Evolutionary conservation across 352 stramenopile genomes (phyloP).

Genomic region (Phytophthora fragariaefolia): DNA sequence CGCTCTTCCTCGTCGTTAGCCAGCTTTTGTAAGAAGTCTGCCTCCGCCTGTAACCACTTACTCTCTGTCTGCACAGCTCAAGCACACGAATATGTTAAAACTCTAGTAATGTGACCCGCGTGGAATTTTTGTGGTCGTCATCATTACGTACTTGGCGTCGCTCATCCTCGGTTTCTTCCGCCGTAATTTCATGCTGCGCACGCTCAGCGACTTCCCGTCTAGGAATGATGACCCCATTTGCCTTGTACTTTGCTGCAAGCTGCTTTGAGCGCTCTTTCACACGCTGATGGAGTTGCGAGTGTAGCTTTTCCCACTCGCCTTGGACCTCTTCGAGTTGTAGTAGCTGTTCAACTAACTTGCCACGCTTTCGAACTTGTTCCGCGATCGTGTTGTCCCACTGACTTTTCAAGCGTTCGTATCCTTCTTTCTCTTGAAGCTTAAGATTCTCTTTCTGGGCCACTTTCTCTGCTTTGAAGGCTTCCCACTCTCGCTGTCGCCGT

Average conservation of each 20-base stretch:
- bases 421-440: constrained; percentile 44
- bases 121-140: no score
- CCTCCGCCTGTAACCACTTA: constrained; percentile 62
- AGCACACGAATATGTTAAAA: not conserved
- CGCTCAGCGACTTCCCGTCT: constrained; percentile 56
- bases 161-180: constrained; percentile 59
- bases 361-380: constrained; percentile 32
- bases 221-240: constrained; percentile 46
- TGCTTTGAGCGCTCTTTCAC: constrained; percentile 48
- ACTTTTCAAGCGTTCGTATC: constrained; percentile 45
- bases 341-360: constrained; percentile 54
- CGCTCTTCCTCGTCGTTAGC: constrained; percentile 53
- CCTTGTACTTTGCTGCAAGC: constrained; percentile 55
- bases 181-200: constrained; percentile 59
- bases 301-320: constrained; percentile 51
- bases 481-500: constrained; percentile 64
- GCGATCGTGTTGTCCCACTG: constrained; percentile 54
- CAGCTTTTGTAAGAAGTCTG: constrained; percentile 58
- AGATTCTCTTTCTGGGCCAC: constrained; percentile 48
- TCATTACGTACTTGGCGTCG: constrained; percentile 32
- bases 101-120: no score
- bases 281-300: constrained; percentile 42
- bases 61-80: constrained; percentile 38
- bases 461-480: constrained; percentile 52
- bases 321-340: constrained; percentile 57